Conservation (phyloP, 768 basidiomycete species). For the Tubosaeta sp. region DNA sequence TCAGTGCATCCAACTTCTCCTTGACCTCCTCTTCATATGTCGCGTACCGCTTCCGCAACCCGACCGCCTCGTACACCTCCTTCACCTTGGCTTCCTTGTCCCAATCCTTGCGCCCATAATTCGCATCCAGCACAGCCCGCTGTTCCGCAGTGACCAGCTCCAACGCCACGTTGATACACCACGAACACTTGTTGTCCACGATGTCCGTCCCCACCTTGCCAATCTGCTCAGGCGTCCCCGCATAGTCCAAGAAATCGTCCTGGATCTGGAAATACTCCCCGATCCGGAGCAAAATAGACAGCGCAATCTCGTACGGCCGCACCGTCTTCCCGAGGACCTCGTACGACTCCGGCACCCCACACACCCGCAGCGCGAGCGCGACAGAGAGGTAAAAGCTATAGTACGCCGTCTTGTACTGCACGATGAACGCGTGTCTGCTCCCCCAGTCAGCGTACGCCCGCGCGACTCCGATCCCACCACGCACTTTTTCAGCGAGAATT, state of each 20-base stretch:
- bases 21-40: conserved; percentile 79
- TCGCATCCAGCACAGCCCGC: conserved; percentile 55
- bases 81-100: conserved; percentile 56
- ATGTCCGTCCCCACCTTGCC: conserved; percentile 99
- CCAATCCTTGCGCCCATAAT: conserved; percentile 57
- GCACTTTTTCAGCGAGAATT: conserved; percentile 81
- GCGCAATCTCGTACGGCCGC: conserved; percentile 67
- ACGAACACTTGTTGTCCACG: conserved; percentile 97
- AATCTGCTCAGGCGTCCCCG: conserved; percentile 83
- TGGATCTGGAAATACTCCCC: conserved; percentile 99
- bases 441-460: not conserved
- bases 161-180: conserved; percentile 91
- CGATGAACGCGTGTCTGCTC: conserved; percentile 81
- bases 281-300: conserved; percentile 81
- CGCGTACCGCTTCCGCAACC: conserved; percentile 60
- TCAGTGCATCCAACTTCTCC: conserved; percentile 58
- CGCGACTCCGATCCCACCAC: conserved; percentile 15
- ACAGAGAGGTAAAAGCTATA: conserved; percentile 99
- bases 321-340: conserved; percentile 36
- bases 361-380: conserved; percentile 86
- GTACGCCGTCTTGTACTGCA: conserved; percentile 95
- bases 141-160: conserved; percentile 50
- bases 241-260: conserved; percentile 95
- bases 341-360: conserved; percentile 54
- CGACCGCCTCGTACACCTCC: conserved; percentile 66